phyloP scores from a whole-genome alignment of 768 basidiomycete genomes.

The Pholiota conissans region DNA sequence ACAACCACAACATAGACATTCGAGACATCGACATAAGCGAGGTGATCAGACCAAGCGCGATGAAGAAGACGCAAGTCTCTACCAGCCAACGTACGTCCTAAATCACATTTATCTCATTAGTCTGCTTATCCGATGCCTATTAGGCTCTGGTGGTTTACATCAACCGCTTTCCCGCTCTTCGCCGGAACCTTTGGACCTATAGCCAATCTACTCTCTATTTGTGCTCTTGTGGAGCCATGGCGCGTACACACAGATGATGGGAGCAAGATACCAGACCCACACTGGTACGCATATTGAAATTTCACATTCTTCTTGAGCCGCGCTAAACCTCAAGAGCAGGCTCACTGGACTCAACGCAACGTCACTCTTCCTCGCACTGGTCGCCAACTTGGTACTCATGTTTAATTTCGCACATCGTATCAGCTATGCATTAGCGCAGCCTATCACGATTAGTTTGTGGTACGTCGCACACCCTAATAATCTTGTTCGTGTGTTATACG shows the following conservation, averaged over 20 bases:
- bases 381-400: conserved; percentile 35
- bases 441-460: conserved; percentile 38
- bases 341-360: conserved; percentile 29
- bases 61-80: conserved; percentile 25
- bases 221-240: conserved; percentile 37
- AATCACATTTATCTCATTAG: no score
- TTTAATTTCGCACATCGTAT: conserved; percentile 39
- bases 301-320: not conserved
- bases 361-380: conserved; percentile 32
- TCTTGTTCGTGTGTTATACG: not conserved
- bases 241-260: conserved; percentile 21
- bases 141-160: conserved; percentile 42
- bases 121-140: not conserved
- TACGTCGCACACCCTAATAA: conserved; percentile 9
- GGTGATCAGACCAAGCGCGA: conserved; percentile 29
- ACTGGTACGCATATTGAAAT: conserved; percentile 27
- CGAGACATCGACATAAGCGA: not conserved
- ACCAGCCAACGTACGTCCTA: conserved; percentile 22
- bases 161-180: conserved; percentile 39
- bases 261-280: conserved; percentile 27
- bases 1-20: not conserved
- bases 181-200: conserved; percentile 43
- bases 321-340: conserved; percentile 28
- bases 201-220: conserved; percentile 39
- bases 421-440: conserved; percentile 34